Conservation (phyloP, 345 rosid species). For the Eucalyptus erythrocorys region DNA sequence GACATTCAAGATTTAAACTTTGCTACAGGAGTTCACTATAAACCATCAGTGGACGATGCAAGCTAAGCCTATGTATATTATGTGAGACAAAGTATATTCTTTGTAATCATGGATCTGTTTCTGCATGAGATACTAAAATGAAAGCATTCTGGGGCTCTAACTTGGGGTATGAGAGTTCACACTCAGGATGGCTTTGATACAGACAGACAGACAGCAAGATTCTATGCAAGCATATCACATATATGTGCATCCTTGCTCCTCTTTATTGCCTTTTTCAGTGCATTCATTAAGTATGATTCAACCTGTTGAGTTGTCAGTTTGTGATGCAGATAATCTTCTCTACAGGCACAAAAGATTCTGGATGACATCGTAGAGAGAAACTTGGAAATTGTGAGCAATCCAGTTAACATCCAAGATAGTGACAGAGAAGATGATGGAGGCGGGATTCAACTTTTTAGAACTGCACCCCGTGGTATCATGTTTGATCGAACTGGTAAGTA, state of each 20-base stretch:
- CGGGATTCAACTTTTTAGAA: slow-evolving; percentile 62
- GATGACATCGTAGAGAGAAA: slow-evolving; percentile 55
- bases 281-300: not conserved
- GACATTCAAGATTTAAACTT: not conserved
- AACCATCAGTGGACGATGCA: not conserved
- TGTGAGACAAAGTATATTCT: not conserved
- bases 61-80: not conserved
- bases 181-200: not conserved
- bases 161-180: not conserved
- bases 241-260: not conserved
- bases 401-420: slow-evolving; percentile 4
- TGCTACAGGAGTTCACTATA: not conserved
- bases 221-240: not conserved
- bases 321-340: not conserved
- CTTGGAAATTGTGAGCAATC: slow-evolving; percentile 34
- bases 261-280: not conserved
- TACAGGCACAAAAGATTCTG: slow-evolving; percentile 77
- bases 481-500: slow-evolving; percentile 55
- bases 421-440: slow-evolving; percentile 19
- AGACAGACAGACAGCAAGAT: not conserved
- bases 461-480: slow-evolving; percentile 53
- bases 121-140: not conserved
- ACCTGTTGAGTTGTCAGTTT: not conserved
- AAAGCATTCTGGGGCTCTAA: not conserved
- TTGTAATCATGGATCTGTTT: not conserved